Evolutionary conservation across 2,329 filamentous ascomycete species (phyloP), one percentile per base, ranked within the genome.

Genomic region (Fusarium sp.): DNA sequence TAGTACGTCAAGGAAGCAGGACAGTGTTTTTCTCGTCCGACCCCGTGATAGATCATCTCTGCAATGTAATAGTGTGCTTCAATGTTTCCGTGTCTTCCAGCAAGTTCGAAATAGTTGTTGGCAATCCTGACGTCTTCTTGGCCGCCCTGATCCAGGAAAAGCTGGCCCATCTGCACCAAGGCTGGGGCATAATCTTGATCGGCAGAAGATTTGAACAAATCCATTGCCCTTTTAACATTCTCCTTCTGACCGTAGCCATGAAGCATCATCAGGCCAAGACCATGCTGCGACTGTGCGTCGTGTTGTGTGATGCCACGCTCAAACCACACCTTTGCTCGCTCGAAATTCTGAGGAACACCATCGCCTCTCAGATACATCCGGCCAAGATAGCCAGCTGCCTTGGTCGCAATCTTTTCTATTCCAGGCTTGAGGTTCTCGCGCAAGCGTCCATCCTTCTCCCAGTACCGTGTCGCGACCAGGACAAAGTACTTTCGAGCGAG

Each of bases 31-130:
- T 97, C 92, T 35, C 92, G 86, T 7, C 92, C 93, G 29, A 96
- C 86, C 0, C 92, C 94, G 65, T 92, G 87, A 70, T 94, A 88
- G 23, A 90, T 90, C 82, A 97, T 88, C 79, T 97, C 94, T 3
- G 93, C 94, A 6, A 97, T 87, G 76, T 97, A 97, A 80, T 97
- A 97, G 76, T 92, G 93, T 0, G 94, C 92, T 78, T 97, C 94
- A 64, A 97, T 91, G 74, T 94, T 91, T 15, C 90, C 90, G 75
- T 93, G 93, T 23, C 92, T 85, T 39, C 91, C 91, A 7, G 94
- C 94, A 46, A 95, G 84, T 74, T 97, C 94, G 72, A 97, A 97
- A 77, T 96, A 97, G 69, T 91, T 89, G 61, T 89, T 91, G 4
- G 94, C 94, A 1, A 90, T 89, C 7, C 85, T 81, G n/a, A 96